Evolutionary conservation across 2,329 filamentous ascomycete species (phyloP).

Genomic region (Grosmannia serpens): DNA sequence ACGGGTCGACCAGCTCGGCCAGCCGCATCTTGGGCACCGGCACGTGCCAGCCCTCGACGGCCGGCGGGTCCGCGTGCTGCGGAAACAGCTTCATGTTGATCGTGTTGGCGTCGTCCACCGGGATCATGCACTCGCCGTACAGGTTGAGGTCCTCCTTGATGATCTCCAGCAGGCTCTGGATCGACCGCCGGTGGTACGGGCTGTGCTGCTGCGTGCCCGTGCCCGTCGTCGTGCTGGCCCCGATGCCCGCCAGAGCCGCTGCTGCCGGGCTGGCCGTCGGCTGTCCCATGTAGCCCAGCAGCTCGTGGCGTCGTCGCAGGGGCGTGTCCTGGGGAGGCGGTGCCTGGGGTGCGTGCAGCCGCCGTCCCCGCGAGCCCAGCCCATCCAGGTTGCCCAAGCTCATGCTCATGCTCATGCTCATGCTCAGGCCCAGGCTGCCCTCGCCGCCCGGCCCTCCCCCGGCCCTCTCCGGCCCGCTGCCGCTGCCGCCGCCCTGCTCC

Average conservation of each 20-base stretch:
- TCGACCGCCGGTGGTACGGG: conserved; percentile 42
- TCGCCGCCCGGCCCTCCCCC: background rate
- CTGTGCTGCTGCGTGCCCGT: conserved; percentile 8
- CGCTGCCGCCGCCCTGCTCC: conserved; percentile 15
- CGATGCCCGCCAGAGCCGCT: conserved; percentile 22
- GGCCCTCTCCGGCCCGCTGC: conserved; percentile 5
- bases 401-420: background rate
- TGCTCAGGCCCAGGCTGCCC: background rate
- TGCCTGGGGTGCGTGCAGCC: background rate
- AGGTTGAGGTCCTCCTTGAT: conserved; percentile 84
- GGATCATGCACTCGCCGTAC: conserved; percentile 97
- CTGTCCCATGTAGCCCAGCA: background rate
- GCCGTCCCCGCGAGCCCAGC: background rate
- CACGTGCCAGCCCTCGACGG: conserved; percentile 80
- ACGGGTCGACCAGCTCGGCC: conserved; percentile 49
- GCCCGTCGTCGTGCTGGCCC: conserved; percentile 2
- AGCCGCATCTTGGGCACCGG: conserved; percentile 64
- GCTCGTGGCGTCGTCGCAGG: background rate
- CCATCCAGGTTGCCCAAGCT: background rate
- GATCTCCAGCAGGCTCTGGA: conserved; percentile 75
- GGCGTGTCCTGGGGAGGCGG: background rate
- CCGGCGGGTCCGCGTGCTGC: conserved; percentile 62
- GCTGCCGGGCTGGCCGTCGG: background rate
- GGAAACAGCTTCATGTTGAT: conserved; percentile 96
- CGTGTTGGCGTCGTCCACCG: conserved; percentile 87